phyloP scores from a whole-genome alignment of 768 basidiomycete species.

The Auriculariales sp. region DNA sequence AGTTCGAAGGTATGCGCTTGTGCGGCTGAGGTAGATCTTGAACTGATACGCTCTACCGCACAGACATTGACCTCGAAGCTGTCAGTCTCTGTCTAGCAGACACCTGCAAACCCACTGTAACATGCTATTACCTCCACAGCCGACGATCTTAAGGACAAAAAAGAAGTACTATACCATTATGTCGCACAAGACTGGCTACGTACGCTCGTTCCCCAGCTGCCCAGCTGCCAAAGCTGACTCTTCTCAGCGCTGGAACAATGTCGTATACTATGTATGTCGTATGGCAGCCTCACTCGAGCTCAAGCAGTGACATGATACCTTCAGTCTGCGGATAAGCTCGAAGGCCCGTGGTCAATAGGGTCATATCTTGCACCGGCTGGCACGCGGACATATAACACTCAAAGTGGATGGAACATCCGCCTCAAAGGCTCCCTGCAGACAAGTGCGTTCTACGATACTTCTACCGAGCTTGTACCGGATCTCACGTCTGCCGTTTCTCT shows the following conservation, averaged over 20 bases:
- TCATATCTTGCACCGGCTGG: neutral
- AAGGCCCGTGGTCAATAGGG: slow-evolving; percentile 1
- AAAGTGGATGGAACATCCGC: neutral
- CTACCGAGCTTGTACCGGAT: no score
- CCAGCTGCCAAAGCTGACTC: neutral
- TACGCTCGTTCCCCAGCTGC: neutral
- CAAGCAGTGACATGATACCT: no score
- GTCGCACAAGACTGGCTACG: slow-evolving; percentile 2
- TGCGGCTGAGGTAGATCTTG: neutral
- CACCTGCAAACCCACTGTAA: no score
- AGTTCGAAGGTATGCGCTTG: neutral
- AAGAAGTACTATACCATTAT: slow-evolving; percentile 1
- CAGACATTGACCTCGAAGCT: neutral
- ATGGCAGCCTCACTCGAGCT: no score
- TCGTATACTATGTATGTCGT: neutral
- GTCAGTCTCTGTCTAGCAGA: no score
- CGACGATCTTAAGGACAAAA: neutral
- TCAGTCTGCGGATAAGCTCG: neutral
- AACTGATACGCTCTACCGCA: neutral
- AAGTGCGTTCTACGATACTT: neutral
- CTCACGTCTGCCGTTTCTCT: neutral
- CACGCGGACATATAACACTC: slow-evolving; percentile 1
- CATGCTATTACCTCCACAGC: neutral
- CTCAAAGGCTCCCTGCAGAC: neutral
- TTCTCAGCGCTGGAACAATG: neutral